Evolutionary conservation across 352 stramenopile genomes (phyloP).

Genomic region (Pythium oligandrum): DNA sequence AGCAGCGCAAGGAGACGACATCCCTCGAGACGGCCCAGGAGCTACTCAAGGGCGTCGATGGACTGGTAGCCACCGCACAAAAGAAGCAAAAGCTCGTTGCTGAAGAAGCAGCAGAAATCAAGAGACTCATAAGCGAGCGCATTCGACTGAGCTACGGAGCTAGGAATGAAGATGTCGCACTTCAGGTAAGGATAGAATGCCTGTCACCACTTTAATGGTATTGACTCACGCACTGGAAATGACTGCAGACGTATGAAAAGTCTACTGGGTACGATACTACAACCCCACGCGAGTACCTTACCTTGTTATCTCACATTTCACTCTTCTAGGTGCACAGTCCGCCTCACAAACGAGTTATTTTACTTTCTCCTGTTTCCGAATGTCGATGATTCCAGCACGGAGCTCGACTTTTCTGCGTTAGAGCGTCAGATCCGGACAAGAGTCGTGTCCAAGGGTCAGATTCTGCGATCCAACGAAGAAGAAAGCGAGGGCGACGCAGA

Average conservation of each 20-base stretch:
- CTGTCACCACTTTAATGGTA: too few relatives aligned
- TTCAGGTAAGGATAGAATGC: conserved; percentile 26
- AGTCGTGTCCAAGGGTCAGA: background rate
- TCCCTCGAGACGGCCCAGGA: conserved; percentile 25
- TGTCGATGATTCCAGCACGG: background rate
- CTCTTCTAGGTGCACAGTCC: conserved; percentile 25
- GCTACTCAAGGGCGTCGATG: conserved; percentile 36
- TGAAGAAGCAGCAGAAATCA: conserved; percentile 34
- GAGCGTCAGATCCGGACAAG: conserved; percentile 18
- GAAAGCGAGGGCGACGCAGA: conserved; percentile 3
- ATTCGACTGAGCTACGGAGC: conserved; percentile 62
- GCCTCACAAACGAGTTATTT: conserved; percentile 61
- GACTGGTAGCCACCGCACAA: conserved; percentile 34
- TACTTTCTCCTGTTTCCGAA: conserved; percentile 62
- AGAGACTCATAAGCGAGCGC: conserved; percentile 41
- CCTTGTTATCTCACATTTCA: too few relatives aligned
- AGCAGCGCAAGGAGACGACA: conserved; percentile 20
- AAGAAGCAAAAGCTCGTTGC: conserved; percentile 31
- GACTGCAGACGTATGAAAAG: conserved; percentile 46
- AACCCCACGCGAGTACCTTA: too few relatives aligned
- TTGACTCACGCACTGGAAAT: too few relatives aligned
- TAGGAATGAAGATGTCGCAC: conserved; percentile 60
- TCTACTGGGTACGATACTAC: conserved; percentile 32
- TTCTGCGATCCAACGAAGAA: background rate
- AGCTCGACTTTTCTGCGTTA: conserved; percentile 24